Evolutionary conservation across 176 grass and related monocot genomes (phyloP).

Genomic region (Raddia guianensis): DNA sequence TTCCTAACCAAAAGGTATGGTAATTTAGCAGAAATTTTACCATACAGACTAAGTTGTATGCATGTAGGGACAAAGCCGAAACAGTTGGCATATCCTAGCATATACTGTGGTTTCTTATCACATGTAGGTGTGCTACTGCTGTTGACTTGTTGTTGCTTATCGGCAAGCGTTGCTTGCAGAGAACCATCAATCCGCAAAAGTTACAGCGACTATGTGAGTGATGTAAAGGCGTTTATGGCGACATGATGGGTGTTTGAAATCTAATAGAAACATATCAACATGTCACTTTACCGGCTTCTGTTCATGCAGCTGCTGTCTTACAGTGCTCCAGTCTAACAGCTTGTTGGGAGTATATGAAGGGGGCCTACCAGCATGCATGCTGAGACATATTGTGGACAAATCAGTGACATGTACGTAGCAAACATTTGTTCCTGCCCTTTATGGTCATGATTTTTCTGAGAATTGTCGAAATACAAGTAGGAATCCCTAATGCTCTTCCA

Average conservation of each 20-base stretch:
- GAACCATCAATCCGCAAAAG: constrained; percentile 9
- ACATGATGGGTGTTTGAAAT: neutral
- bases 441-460: neutral
- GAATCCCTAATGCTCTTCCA: neutral
- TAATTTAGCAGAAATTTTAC: constrained; percentile 20
- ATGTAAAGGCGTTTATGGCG: neutral
- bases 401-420: no score
- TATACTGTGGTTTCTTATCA: neutral
- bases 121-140: neutral
- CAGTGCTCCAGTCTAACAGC: neutral
- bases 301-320: constrained; percentile 8
- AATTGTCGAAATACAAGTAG: neutral
- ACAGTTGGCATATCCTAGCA: neutral
- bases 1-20: constrained; percentile 26
- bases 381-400: neutral
- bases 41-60: neutral
- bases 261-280: neutral
- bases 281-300: constrained; percentile 6
- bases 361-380: neutral
- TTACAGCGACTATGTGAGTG: neutral
- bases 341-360: neutral
- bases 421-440: neutral
- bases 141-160: constrained; percentile 46
- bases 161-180: constrained; percentile 50
- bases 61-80: constrained; percentile 12